Percentiles rank a stretch among this genome's conserved stretches.
Conservation (phyloP, 306 rosid genomes). For the Sechiopsis laciniata region DNA sequence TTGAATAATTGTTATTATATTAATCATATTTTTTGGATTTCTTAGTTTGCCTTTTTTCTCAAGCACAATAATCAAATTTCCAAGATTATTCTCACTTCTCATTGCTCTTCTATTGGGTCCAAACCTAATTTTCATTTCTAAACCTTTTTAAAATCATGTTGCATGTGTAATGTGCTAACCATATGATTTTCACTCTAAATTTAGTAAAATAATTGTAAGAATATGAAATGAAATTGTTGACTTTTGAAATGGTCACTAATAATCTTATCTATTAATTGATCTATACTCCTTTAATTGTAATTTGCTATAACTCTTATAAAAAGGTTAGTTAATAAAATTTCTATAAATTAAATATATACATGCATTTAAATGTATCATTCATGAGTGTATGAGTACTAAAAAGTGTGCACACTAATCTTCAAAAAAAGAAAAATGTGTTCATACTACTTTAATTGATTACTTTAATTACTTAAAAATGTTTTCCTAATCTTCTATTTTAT, state of each 20-base stretch:
- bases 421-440: neutral
- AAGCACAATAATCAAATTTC: constrained; percentile 13
- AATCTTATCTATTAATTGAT: no score
- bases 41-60: neutral
- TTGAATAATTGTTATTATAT: neutral
- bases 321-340: neutral
- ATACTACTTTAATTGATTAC: neutral
- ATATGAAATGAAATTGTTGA: no score
- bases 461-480: neutral
- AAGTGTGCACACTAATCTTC: neutral
- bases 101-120: neutral
- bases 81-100: neutral
- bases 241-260: no score
- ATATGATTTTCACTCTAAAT: no score
- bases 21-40: neutral
- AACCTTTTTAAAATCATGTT: neutral
- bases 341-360: neutral
- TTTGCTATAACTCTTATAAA: neutral
- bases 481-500: neutral
- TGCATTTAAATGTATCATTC: neutral
- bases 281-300: no score
- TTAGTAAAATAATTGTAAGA: no score
- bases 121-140: neutral
- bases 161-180: neutral
- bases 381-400: neutral